phyloP scores from a whole-genome alignment of 352 stramenopile genomes.

The Thraustochytrium sp. region DNA sequence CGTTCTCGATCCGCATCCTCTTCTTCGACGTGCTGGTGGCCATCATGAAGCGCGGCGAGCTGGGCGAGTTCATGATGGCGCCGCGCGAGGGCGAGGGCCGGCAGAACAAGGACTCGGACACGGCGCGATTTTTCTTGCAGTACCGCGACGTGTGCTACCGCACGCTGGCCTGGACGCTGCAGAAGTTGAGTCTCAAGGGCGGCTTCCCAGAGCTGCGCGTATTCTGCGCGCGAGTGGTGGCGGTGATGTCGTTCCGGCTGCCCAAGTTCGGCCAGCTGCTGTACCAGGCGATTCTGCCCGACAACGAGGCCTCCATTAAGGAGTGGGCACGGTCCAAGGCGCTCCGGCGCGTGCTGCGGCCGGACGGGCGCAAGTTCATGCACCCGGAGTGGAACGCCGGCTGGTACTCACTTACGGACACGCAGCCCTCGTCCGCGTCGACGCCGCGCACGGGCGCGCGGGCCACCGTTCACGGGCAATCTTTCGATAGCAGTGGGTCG shows the following conservation, averaged over 20 bases:
- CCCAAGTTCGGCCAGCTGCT: conserved; percentile 25
- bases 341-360: background rate
- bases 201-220: conserved; percentile 17
- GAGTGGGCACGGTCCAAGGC: conserved; percentile 25
- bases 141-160: conserved; percentile 36
- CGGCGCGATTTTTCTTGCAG: background rate
- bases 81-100: background rate
- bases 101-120: conserved; percentile 13
- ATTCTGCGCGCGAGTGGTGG: conserved; percentile 28
- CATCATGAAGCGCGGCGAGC: conserved; percentile 24
- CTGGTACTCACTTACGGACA: conserved; percentile 22
- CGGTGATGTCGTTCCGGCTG: conserved; percentile 26
- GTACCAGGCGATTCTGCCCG: conserved; percentile 29
- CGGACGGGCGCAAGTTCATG: background rate
- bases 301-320: conserved; percentile 31
- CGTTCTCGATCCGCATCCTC: conserved; percentile 31
- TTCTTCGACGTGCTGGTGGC: conserved; percentile 23
- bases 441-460: background rate
- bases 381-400: conserved; percentile 26
- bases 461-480: background rate
- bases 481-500: background rate
- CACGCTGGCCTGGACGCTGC: conserved; percentile 27
- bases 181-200: conserved; percentile 33
- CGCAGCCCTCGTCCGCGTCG: background rate
- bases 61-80: conserved; percentile 33